phyloP scores from a whole-genome alignment of 345 rosid genomes.

The Lepidium aucheri region DNA sequence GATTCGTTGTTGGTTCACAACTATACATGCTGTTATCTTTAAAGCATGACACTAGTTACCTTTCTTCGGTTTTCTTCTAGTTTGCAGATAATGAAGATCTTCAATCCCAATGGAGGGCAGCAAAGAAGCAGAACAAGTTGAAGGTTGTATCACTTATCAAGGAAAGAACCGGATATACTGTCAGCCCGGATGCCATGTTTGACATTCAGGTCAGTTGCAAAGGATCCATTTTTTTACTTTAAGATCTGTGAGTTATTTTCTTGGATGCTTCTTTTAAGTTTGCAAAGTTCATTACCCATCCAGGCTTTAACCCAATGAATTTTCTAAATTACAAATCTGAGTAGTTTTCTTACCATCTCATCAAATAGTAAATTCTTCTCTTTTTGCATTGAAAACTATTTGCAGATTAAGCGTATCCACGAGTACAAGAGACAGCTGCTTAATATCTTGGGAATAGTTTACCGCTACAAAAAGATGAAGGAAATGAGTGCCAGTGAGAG shows the following conservation, averaged over 20 bases:
- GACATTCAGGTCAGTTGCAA: conserved; percentile 60
- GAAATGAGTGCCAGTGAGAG: conserved; percentile 57
- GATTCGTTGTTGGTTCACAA: not conserved
- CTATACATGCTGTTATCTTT: not conserved
- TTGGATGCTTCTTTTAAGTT: not conserved
- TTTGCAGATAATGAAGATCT: conserved; percentile 68
- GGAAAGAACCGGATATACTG: conserved; percentile 66
- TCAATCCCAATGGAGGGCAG: conserved; percentile 56
- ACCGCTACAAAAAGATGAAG: conserved; percentile 73
- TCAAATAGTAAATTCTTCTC: not conserved
- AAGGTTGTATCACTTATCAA: conserved; percentile 56
- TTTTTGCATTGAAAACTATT: not conserved
- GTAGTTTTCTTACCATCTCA: not conserved
- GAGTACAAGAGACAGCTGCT: conserved; percentile 73
- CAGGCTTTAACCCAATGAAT: not conserved
- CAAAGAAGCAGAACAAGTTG: conserved; percentile 64
- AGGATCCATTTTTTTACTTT: not conserved
- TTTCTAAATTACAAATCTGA: not conserved
- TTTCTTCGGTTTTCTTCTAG: conserved; percentile 27
- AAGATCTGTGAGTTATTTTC: not conserved
- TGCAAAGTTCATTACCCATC: not conserved
- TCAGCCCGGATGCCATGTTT: conserved; percentile 75
- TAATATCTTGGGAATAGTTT: conserved; percentile 64
- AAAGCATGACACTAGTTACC: not conserved
- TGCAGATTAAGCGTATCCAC: conserved; percentile 70